Evolutionary conservation across 495 filamentous ascomycete genomes (phyloP), one percentile per base, ranked within the genome.

Genomic region (Hypoxylon rickii): DNA sequence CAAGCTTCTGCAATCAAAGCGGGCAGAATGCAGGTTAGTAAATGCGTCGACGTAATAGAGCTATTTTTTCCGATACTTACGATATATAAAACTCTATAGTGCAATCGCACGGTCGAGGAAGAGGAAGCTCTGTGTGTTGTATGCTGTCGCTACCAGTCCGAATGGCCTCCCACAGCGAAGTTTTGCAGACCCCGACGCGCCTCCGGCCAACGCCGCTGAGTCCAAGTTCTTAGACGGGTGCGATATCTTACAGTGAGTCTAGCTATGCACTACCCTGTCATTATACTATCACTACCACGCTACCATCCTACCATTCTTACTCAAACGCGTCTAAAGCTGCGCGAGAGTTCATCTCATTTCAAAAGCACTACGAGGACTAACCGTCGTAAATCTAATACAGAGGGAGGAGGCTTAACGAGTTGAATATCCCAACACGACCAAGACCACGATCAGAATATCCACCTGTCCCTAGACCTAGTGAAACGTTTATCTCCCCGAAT

Each of bases 111-210:
- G 72, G 74, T 87, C 86, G 76, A 87, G 89, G 66, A 89, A 91
- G 80, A 85, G 87, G 70, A 92, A 92, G 74, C 76, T 96, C 67
- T 85, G 83, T 63, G 87, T 90, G 75, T 81, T 96, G 63, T 92
- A 86, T 76, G 74, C 79, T 51, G 76, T 83, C 70, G 76, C 81
- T 64, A 71, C 78, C 58, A 76, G 73, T 64, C 58, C 72, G 42
- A 68, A 76, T 68, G 70, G 57, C 61, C 70, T 76, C 56, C 71
- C 72, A 40, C 69, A 69, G 64, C 63, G 68, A 61, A 74, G 73
- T 64, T 69, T 70, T 48, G 64, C 51, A 66, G 68, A 72, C 55
- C 65, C 68, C 18, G 74, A 75, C 71, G 84, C 71, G 72, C 69
- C 65, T 20, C 55, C 83, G 58, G 69, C 72, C 70, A 72, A 74